A percentile compares a stretch with the other conserved stretches of the same genome.
Evolutionary conservation across 2,329 filamentous ascomycete species (phyloP).

Genomic region (Ilyonectria destructans): DNA sequence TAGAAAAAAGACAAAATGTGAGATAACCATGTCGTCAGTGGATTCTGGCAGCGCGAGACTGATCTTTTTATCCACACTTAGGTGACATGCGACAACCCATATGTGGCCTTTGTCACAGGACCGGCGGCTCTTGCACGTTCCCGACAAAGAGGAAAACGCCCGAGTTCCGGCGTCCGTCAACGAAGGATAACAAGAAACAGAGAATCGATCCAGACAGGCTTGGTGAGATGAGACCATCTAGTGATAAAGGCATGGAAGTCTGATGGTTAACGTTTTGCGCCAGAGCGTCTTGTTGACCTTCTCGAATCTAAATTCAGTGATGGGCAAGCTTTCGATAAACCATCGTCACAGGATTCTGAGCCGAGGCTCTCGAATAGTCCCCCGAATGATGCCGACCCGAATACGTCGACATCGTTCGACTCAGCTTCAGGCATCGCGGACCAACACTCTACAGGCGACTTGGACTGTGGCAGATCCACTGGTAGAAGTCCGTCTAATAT

Average conservation of each 20-base stretch:
- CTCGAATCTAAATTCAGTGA: neutral
- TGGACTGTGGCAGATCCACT: too few species aligned
- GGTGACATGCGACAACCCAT: slow-evolving; percentile 3
- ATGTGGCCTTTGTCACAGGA: slow-evolving; percentile 1
- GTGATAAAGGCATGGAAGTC: neutral
- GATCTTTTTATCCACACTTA: neutral
- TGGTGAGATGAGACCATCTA: neutral
- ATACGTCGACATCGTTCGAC: too few species aligned
- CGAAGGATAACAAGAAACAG: neutral
- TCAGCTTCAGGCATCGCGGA: too few species aligned
- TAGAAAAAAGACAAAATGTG: slow-evolving; percentile 10
- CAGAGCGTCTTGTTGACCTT: slow-evolving; percentile 2
- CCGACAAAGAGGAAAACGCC: slow-evolving; percentile 8
- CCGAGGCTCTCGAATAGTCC: neutral
- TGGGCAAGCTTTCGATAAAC: neutral
- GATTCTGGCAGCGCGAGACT: neutral
- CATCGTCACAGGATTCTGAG: neutral
- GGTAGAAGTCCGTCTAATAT: too few species aligned
- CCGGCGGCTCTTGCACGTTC: slow-evolving; percentile 8
- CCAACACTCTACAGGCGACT: too few species aligned
- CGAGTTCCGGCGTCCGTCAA: neutral
- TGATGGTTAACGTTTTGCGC: neutral
- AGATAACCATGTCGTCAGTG: neutral
- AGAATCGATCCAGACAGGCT: slow-evolving; percentile 1
- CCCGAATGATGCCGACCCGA: neutral